A percentile compares a stretch with the other conserved stretches of the same genome.
Evolutionary conservation across 2,329 filamentous ascomycete species (phyloP).

Genomic region (Sordariomycetes sp.): DNA sequence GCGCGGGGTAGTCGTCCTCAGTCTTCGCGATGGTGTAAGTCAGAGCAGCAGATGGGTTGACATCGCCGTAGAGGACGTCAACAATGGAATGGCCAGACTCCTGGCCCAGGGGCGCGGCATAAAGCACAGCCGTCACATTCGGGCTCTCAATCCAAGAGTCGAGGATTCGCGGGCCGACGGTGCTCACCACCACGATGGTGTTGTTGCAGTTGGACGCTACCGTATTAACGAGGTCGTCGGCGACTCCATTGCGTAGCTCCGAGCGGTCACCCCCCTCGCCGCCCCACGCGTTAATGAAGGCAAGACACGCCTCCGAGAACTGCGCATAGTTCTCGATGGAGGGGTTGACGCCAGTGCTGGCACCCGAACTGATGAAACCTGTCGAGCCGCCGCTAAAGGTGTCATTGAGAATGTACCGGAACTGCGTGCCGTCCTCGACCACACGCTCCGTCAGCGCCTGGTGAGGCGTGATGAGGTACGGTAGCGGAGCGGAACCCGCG

Average conservation of each 20-base stretch:
- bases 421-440: conserved; percentile 31
- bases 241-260: conserved; percentile 51
- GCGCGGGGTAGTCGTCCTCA: not conserved
- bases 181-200: conserved; percentile 54
- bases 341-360: too few species aligned
- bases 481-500: conserved; percentile 44
- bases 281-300: conserved; percentile 54
- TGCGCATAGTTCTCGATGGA: conserved; percentile 16
- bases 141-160: conserved; percentile 51
- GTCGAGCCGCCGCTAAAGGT: conserved; percentile 38
- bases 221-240: conserved; percentile 40
- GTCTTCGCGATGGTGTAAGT: conserved; percentile 45
- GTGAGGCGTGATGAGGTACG: conserved; percentile 51
- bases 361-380: conserved; percentile 18
- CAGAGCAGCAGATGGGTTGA: conserved; percentile 40
- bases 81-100: conserved; percentile 64
- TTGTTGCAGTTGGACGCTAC: conserved; percentile 45
- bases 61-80: conserved; percentile 59
- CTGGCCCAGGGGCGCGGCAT: conserved; percentile 64
- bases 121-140: conserved; percentile 56
- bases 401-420: conserved; percentile 17
- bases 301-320: conserved; percentile 46
- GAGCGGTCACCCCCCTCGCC: conserved; percentile 61
- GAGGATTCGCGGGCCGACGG: conserved; percentile 45
- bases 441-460: conserved; percentile 50